Evolutionary conservation across 139 green algal species (phyloP), one percentile per base, ranked within the genome.

Genomic region (Tetradesmus lagerheimii): DNA sequence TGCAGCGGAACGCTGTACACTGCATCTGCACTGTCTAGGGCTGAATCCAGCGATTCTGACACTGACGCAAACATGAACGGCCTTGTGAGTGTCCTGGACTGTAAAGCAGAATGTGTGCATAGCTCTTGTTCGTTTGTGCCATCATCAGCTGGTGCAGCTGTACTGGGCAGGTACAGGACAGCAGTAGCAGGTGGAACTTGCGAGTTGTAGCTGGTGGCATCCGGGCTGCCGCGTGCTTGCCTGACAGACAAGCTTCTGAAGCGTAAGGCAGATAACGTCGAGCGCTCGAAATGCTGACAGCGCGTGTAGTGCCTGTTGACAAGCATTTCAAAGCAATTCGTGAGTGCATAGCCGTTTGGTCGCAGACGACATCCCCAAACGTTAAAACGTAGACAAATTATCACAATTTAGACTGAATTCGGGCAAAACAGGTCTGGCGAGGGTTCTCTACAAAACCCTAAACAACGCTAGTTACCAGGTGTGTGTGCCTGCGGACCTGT

Each of bases 131-230:
- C 15, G 5, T 29, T 25, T 31, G 57, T 31, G 23, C 16, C 57
- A 71, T n/a, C 8, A 71, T 23, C 31, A 71, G 57, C 57, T 71
- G 57, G 8, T 71, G 57, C 57, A 71, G 57, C 57, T 71, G 57
- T 31, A 71, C 57, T 71, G 57, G 57, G 57, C 57, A 78, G 67
- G 67, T 78, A 39, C 12, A 37, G 67, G 11, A 39, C 67, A 78
- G 67, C 67, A 78, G 67, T 78, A 78, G 67, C 67, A 78, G 67
- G 67, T 78, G 57, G 20, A 71, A 23, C 57, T n/a, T 16, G 18
- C 20, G 4, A 71, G 4, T 31, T n/a, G 57, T 8, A 71, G 25
- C 57, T 71, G 57, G 23, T 23, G 12, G 57, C 4, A n/a, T 31
- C 57, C 4, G 23, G 57, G 57, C 25, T n/a, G 4, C 1, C 4